A percentile compares a stretch with the other conserved stretches of the same genome.
These are phyloP conservation scores for Polyporus tsugae DNA, from an alignment of 1,284 basidiomycete species.

Conservation along the genomic window DNA sequence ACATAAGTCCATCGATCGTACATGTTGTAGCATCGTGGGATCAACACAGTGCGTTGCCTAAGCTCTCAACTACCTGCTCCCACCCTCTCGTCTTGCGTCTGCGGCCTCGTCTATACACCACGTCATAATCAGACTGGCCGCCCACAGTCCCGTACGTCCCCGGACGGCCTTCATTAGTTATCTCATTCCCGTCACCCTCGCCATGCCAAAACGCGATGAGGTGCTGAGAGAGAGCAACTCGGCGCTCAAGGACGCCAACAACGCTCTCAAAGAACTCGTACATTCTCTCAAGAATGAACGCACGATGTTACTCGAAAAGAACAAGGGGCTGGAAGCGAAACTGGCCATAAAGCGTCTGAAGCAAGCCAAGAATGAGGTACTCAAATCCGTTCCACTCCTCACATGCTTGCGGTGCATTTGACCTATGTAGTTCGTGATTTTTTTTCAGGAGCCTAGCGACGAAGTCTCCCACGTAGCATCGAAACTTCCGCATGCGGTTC, in stretches of 20 bases:
- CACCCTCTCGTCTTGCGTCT: no score
- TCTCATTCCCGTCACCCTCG: not conserved
- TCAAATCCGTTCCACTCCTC: not conserved
- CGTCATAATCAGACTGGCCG: not conserved
- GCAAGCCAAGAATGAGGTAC: not conserved
- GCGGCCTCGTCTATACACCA: not conserved
- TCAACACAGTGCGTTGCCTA: no score
- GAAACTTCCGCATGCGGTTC: not conserved
- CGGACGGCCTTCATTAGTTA: no score
- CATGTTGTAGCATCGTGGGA: no score
- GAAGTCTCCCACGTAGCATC: not conserved
- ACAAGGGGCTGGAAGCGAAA: not conserved
- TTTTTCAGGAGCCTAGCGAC: not conserved
- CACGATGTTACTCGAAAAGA: not conserved
- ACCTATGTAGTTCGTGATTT: not conserved
- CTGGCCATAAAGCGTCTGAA: not conserved
- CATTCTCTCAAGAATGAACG: not conserved
- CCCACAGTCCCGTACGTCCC: no score
- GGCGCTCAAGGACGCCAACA: conserved; percentile 13
- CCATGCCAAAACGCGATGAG: not conserved
- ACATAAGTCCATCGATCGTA: no score
- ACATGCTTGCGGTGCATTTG: not conserved
- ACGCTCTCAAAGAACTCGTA: conserved; percentile 5
- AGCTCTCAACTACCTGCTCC: no score
- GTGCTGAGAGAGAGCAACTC: conserved; percentile 10